Percentiles rank a stretch among this genome's conserved stretches.
Evolutionary conservation across 345 rosid species (phyloP).

Genomic region (Geranium rotundifolium): DNA sequence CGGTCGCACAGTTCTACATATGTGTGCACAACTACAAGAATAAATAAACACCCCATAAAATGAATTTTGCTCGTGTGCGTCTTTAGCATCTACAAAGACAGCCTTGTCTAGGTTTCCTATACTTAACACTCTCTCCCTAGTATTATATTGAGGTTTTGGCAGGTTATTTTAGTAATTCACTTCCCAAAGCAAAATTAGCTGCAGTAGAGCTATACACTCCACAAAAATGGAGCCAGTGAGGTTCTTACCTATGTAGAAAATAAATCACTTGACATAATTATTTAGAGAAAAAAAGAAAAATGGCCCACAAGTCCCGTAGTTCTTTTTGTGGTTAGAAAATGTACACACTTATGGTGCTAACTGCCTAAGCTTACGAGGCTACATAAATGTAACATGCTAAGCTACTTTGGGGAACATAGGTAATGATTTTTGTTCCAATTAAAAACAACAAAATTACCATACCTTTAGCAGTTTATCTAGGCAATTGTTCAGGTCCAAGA

Average conservation of each 20-base stretch:
- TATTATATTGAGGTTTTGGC: too few species aligned
- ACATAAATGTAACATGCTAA: neutral
- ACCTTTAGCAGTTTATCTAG: conserved; percentile 68
- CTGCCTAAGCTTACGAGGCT: neutral
- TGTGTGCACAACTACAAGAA: too few species aligned
- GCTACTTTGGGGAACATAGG: neutral
- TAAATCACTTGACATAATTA: neutral
- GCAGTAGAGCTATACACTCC: neutral
- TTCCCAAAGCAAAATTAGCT: neutral
- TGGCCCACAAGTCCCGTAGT: too few species aligned
- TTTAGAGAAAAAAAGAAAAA: neutral
- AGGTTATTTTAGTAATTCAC: too few species aligned
- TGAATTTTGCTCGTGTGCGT: too few species aligned
- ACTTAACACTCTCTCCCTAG: too few species aligned
- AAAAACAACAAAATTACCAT: conserved; percentile 1
- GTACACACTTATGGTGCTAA: too few species aligned
- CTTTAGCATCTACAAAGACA: too few species aligned
- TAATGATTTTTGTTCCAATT: neutral
- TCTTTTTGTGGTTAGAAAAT: too few species aligned
- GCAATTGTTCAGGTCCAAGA: conserved; percentile 60
- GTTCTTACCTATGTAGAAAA: neutral
- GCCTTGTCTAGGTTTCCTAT: too few species aligned
- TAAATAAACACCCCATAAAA: too few species aligned
- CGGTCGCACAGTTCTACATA: conserved; percentile 80
- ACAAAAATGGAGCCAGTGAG: neutral